Evolutionary conservation across 2,329 filamentous ascomycete species (phyloP).

Genomic region (Neopestalotiopsis rosae): DNA sequence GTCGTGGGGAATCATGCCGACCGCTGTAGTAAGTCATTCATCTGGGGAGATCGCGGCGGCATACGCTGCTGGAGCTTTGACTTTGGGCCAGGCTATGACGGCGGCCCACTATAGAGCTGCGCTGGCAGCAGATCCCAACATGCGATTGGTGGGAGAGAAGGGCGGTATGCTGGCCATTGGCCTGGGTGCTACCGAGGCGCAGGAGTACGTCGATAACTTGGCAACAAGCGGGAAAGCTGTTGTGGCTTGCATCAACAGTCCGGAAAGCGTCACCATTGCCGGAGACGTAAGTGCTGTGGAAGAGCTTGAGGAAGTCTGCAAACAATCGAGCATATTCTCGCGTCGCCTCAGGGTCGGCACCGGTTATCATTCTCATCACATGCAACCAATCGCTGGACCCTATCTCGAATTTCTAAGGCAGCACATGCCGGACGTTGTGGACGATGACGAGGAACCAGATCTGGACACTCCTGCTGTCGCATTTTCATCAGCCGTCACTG

Average conservation of each 20-base stretch:
- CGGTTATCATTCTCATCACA: neutral
- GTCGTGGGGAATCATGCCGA: conserved; percentile 32
- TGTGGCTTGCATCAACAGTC: conserved; percentile 24
- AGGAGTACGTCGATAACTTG: too few relatives aligned
- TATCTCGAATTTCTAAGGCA: neutral
- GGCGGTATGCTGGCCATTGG: too few relatives aligned
- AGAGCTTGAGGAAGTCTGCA: neutral
- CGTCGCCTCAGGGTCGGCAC: neutral
- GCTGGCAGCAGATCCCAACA: too few relatives aligned
- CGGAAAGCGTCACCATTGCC: conserved; percentile 31
- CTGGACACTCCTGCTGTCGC: too few relatives aligned
- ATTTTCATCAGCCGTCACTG: too few relatives aligned
- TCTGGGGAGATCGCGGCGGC: conserved; percentile 47
- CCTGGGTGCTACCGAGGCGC: too few relatives aligned
- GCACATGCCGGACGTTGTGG: neutral
- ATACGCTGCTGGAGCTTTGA: conserved; percentile 26
- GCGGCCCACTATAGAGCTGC: too few relatives aligned
- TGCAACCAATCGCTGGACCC: neutral
- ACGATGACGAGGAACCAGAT: too few relatives aligned
- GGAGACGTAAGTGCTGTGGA: conserved; percentile 20
- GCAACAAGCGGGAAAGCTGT: too few relatives aligned
- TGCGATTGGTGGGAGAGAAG: too few relatives aligned
- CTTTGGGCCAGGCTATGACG: too few relatives aligned
- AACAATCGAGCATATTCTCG: neutral
- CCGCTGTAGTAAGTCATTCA: conserved; percentile 39